Evolutionary conservation across 441 rosid species (phyloP).

Genomic region (Omphalea diandra): DNA sequence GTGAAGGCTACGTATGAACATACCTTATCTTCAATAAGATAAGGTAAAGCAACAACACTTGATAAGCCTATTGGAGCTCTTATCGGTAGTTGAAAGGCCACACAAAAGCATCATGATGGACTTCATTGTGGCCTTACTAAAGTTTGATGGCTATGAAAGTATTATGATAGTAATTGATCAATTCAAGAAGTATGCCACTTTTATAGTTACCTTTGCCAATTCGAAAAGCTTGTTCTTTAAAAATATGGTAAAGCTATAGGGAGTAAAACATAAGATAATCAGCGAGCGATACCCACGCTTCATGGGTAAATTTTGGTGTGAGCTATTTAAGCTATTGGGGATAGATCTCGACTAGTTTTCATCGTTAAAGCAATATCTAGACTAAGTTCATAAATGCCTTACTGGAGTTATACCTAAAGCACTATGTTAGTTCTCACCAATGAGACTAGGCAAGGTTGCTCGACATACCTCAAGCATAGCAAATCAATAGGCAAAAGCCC

Average conservation of each 20-base stretch:
- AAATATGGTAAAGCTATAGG: background rate
- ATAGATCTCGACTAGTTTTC: background rate
- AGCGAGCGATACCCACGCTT: background rate
- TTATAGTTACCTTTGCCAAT: background rate
- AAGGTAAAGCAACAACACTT: background rate
- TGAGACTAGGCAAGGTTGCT: background rate
- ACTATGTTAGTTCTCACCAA: background rate
- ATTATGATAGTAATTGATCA: background rate
- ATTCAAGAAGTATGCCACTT: background rate
- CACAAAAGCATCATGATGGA: background rate
- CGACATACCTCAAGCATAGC: background rate
- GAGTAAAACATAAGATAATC: rapidly evolving
- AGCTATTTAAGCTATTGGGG: background rate
- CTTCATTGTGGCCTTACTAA: background rate
- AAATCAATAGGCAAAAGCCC: background rate
- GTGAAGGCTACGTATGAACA: background rate
- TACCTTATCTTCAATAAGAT: background rate
- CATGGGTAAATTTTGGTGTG: background rate
- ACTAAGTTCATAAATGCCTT: background rate
- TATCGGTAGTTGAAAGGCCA: background rate
- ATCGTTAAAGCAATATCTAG: background rate
- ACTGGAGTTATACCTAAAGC: background rate
- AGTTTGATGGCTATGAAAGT: background rate
- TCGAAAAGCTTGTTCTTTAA: background rate
- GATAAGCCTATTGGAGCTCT: background rate